phyloP scores from a whole-genome alignment of 129 eudicot genomes.

The Smallanthus sonchifolius region DNA sequence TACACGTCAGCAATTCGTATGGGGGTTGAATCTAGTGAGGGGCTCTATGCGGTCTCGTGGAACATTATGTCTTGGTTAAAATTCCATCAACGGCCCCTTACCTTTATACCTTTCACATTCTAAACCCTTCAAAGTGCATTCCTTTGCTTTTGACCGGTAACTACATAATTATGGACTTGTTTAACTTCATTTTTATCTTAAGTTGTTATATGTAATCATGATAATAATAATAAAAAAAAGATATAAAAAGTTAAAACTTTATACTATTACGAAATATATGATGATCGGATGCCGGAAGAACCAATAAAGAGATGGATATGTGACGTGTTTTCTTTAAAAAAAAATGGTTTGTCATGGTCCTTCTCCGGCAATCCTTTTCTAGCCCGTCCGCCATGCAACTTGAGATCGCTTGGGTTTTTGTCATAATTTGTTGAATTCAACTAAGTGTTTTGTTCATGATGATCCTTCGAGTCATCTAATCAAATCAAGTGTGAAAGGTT shows the following conservation, averaged over 20 bases:
- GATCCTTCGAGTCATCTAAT: background rate
- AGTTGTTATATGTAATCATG: too few species aligned
- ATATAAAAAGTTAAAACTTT: background rate
- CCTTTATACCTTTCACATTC: background rate
- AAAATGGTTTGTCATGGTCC: too few species aligned
- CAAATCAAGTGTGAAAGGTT: background rate
- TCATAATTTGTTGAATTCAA: background rate
- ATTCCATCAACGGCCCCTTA: background rate
- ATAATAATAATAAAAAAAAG: too few species aligned
- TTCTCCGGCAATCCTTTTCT: background rate
- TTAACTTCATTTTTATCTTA: too few species aligned
- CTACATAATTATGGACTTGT: background rate
- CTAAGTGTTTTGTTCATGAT: background rate
- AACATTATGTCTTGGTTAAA: background rate
- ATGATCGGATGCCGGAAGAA: too few species aligned
- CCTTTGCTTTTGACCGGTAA: background rate
- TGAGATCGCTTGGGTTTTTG: background rate
- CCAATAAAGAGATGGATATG: background rate
- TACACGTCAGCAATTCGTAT: conserved; percentile 48
- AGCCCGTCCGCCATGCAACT: background rate
- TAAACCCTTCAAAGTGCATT: background rate
- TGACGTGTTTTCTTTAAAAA: too few species aligned
- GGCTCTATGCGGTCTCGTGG: conserved; percentile 6
- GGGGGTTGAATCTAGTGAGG: conserved; percentile 15
- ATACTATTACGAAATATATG: too few species aligned